A percentile compares a stretch with the other conserved stretches of the same genome.
Evolutionary conservation across 2,329 filamentous ascomycete species (phyloP).

Genomic region (Macrophomina tecta): DNA sequence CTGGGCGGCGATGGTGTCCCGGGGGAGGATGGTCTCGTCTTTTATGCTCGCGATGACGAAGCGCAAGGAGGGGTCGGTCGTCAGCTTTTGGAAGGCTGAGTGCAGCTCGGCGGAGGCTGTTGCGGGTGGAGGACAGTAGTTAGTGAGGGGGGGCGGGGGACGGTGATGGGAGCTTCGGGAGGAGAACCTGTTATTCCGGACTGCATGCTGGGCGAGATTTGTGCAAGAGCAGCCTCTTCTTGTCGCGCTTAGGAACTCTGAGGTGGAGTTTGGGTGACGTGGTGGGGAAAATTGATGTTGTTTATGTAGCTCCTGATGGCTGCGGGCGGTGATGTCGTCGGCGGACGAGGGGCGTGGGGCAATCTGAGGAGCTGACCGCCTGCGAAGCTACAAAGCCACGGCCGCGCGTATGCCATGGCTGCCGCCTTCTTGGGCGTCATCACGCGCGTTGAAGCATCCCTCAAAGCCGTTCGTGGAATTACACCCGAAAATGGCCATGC

Average conservation of each 20-base stretch:
- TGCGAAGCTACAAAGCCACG: background rate
- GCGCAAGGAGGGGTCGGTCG: conserved; percentile 66
- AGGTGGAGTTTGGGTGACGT: background rate
- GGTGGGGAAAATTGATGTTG: conserved; percentile 4
- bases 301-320: conserved; percentile 28
- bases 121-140: conserved; percentile 31
- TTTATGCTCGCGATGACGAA: conserved; percentile 75
- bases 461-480: too few relatives aligned
- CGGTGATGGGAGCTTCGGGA: background rate
- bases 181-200: conserved; percentile 74
- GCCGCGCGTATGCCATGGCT: background rate
- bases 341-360: conserved; percentile 7
- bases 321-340: conserved; percentile 22
- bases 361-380: background rate
- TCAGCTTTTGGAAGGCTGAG: conserved; percentile 72
- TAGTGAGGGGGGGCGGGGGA: conserved; percentile 30
- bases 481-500: background rate
- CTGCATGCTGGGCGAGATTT: conserved; percentile 64
- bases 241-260: background rate
- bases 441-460: too few relatives aligned
- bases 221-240: background rate
- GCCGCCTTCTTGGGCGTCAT: background rate
- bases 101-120: conserved; percentile 79
- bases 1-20: conserved; percentile 58
- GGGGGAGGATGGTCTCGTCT: conserved; percentile 70